phyloP scores from a whole-genome alignment of 495 filamentous ascomycete genomes.

The Podospora pseudopauciseta region DNA sequence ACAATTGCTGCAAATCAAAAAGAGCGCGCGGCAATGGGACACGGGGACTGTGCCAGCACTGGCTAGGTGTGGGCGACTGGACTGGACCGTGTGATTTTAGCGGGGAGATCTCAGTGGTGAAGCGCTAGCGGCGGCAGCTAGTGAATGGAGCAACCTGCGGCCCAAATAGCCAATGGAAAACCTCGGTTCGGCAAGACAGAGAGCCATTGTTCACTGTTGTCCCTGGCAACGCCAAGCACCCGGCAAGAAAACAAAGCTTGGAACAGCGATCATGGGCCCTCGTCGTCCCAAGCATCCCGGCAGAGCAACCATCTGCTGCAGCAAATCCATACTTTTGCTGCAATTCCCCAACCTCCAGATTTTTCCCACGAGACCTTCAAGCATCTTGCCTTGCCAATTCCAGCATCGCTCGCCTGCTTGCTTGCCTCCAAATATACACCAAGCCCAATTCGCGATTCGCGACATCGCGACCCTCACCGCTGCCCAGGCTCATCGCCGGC shows the following conservation, averaged over 20 bases:
- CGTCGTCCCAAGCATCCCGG: constrained; percentile 12
- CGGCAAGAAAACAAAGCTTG: constrained; percentile 26
- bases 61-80: no score
- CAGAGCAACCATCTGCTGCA: constrained; percentile 5
- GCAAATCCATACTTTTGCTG: constrained; percentile 11
- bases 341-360: constrained; percentile 10
- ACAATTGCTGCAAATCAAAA: background rate
- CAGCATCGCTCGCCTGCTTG: background rate
- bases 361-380: background rate
- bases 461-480: constrained; percentile 2
- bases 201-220: constrained; percentile 4
- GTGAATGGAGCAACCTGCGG: background rate
- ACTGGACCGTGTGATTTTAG: background rate
- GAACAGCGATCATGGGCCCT: constrained; percentile 17
- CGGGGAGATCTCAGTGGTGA: constrained; percentile 4
- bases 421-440: background rate
- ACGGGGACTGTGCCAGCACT: background rate
- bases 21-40: background rate
- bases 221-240: constrained; percentile 16
- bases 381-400: constrained; percentile 3
- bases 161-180: constrained; percentile 1
- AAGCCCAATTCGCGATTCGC: background rate
- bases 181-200: background rate
- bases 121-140: constrained; percentile 12
- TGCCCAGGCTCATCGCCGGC: background rate